Evolutionary conservation across 208 protist genomes (phyloP).

Genomic region (Borovskyia barvae): DNA sequence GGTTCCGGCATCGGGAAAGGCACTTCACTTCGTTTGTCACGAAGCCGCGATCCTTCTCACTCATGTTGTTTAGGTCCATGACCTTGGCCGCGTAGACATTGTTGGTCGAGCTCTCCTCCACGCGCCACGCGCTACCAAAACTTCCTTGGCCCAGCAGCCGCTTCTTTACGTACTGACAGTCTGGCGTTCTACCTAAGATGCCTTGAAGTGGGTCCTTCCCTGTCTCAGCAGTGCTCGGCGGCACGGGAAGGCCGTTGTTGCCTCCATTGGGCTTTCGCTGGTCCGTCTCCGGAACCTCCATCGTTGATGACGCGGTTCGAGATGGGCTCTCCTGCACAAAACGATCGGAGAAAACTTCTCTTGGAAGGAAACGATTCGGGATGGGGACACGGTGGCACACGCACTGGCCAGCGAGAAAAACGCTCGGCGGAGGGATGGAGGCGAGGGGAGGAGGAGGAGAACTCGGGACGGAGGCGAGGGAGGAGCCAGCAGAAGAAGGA

Average conservation of each 20-base stretch:
- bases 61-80: conserved; percentile 89
- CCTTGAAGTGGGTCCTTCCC: conserved; percentile 57
- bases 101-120: conserved; percentile 72
- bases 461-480: too few species aligned
- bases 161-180: conserved; percentile 81
- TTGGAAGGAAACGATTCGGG: too few species aligned
- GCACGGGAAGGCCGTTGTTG: conserved; percentile 54
- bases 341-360: too few species aligned
- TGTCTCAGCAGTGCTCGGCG: conserved; percentile 36
- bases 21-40: conserved; percentile 94
- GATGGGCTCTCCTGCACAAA: too few species aligned
- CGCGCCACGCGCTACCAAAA: conserved; percentile 89
- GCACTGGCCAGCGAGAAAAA: too few species aligned
- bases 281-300: conserved; percentile 22
- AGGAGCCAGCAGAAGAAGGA: too few species aligned
- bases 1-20: conserved; percentile 88
- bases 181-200: conserved; percentile 59
- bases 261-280: conserved; percentile 32
- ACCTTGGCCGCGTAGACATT: conserved; percentile 86
- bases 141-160: conserved; percentile 91
- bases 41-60: conserved; percentile 85
- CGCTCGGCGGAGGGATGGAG: too few species aligned
- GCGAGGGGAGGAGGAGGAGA: too few species aligned
- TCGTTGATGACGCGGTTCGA: too few species aligned
- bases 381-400: too few species aligned